Base-by-base conservation (phyloP, 1,284 basidiomycete genomes). In the Ceratobasidium sp. region DNA sequence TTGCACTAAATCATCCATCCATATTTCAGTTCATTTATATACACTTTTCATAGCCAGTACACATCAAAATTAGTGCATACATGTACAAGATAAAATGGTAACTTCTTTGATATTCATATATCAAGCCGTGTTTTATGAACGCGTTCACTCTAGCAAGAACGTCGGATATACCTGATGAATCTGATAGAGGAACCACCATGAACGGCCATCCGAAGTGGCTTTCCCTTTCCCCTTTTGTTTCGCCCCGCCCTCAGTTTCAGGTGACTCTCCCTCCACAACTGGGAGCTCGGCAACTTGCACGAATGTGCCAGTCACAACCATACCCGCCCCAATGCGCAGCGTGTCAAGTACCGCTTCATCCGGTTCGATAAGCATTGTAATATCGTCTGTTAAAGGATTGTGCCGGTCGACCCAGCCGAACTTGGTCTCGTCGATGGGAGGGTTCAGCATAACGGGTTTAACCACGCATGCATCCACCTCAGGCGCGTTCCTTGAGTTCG, bases 181-280 rank as follows among this genome's bases (percentile, higher is more conserved):
- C 50, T 73, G 71, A 36, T 63, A 73, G 17, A 73, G 31, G 17
- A 73, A 73, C 71, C 71, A 73, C 71, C 71, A 73, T 15, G 71
- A 73, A 19, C 71, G 71, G 7, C 47, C 57, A n/a, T 36, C 59
- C 4, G 71, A 36, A 4, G 71, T 54, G 63, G 71, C 27, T 24
- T 60, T 31, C 47, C 51, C 54, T 41, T 67, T 67, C 8, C 65
- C 65, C 53, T 67, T 62, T 36, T 73, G 62, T 45, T 73, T 73
- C 31, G 50, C 47, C n/a, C 59, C 71, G 2, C 41, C 59, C 50
- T 54, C 47, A 50, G 57, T 3, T 22, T 60, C 50, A 15, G 47
- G 48, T 36, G 59, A 22, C 6, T 51, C 71, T 24, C 63, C 71
- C 3, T 62, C 59, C 8, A 36, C 33, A 31, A 9, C 24, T 31